These are phyloP conservation scores for Chenopodium berlandieri DNA, from an alignment of 148 eudicot species.

Conservation along the genomic window DNA sequence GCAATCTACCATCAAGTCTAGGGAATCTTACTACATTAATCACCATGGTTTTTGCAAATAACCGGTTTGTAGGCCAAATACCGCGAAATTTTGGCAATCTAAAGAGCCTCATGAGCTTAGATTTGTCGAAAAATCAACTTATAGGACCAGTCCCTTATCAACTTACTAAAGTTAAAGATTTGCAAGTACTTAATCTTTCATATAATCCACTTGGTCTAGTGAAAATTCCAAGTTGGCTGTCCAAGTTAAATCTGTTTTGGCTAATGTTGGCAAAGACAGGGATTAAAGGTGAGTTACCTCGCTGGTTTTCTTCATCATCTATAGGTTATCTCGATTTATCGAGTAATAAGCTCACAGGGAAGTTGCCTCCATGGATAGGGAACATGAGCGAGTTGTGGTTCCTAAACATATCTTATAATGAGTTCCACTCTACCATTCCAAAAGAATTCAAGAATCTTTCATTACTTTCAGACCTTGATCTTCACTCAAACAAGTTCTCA, in stretches of 20 bases:
- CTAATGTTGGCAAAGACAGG: constrained; percentile 56
- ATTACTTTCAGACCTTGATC: constrained; percentile 44
- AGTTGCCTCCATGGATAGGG: constrained; percentile 67
- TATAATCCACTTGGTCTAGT: constrained; percentile 49
- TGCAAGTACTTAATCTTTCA: constrained; percentile 53
- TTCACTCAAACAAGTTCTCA: constrained; percentile 56
- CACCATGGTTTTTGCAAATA: constrained; percentile 42
- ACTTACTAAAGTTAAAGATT: constrained; percentile 35
- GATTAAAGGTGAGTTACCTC: constrained; percentile 49
- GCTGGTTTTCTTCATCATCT: constrained; percentile 40
- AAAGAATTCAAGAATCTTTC: constrained; percentile 42
- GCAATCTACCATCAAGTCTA: constrained; percentile 50
- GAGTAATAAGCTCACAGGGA: constrained; percentile 51
- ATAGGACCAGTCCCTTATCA: constrained; percentile 45
- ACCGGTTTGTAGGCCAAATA: constrained; percentile 47
- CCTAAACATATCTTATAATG: constrained; percentile 60
- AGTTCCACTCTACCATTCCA: constrained; percentile 47
- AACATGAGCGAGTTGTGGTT: constrained; percentile 56
- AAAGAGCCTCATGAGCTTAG: constrained; percentile 38
- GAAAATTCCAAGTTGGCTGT: constrained; percentile 46
- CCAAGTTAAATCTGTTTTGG: constrained; percentile 32
- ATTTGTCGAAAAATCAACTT: constrained; percentile 53
- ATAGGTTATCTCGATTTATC: constrained; percentile 60
- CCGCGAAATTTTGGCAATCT: constrained; percentile 61
- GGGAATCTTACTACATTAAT: constrained; percentile 46